Conservation (phyloP, 2,329 filamentous ascomycete genomes). For the Aspergillus luchuensis region DNA sequence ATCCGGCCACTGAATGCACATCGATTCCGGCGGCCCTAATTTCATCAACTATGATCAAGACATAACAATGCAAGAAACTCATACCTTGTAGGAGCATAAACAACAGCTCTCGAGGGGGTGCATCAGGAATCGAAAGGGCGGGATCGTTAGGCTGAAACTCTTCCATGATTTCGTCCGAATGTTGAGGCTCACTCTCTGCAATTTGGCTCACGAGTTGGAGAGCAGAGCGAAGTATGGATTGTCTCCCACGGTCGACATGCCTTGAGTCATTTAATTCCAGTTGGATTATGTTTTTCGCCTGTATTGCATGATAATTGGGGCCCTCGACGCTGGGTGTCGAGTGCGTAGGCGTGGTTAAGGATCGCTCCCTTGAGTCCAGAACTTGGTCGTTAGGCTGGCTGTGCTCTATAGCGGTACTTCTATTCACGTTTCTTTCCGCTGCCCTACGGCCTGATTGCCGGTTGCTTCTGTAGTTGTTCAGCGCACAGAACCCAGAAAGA, state of each 20-base stretch:
- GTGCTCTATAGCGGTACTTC: no score
- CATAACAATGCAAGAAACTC: background rate
- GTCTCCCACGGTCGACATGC: slow-evolving; percentile 21
- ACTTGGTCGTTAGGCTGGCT: background rate
- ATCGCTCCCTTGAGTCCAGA: background rate
- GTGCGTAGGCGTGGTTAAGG: no score
- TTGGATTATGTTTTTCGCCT: slow-evolving; percentile 28
- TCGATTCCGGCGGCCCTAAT: background rate
- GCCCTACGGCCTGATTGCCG: no score
- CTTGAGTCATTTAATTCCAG: slow-evolving; percentile 24
- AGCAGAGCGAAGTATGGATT: slow-evolving; percentile 25
- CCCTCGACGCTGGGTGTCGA: slow-evolving; percentile 11
- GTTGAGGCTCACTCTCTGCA: slow-evolving; percentile 7
- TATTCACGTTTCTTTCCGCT: no score
- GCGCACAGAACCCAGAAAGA: no score
- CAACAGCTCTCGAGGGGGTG: slow-evolving; percentile 25
- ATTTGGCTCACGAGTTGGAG: slow-evolving; percentile 25
- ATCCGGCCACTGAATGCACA: slow-evolving; percentile 28
- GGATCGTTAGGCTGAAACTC: slow-evolving; percentile 7
- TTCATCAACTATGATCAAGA: slow-evolving; percentile 1
- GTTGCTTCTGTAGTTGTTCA: no score
- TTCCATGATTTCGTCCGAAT: background rate
- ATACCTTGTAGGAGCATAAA: slow-evolving; percentile 28
- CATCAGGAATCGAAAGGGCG: slow-evolving; percentile 5
- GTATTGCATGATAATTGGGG: slow-evolving; percentile 28